phyloP scores from a whole-genome alignment of 345 rosid species.

The rapeseed (Brassica napus) region Da-Ae NC_063447.1:36482001-36482500 shows the following conservation, averaged over 20 bases:
- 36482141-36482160: slow-evolving; percentile 79
- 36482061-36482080: background rate
- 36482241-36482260: slow-evolving; percentile 63
- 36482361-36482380: slow-evolving; percentile 85
- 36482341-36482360: slow-evolving; percentile 78
- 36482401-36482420: background rate
- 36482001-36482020: slow-evolving; percentile 68
- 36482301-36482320: background rate
- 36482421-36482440: background rate
- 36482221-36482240: slow-evolving; percentile 97
- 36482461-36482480: too few relatives aligned
- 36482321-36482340: slow-evolving; percentile 20
- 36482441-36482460: background rate
- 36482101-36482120: slow-evolving; percentile 71
- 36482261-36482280: background rate
- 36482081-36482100: slow-evolving; percentile 81
- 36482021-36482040: background rate
- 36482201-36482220: slow-evolving; percentile 92
- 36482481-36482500: background rate
- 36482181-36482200: slow-evolving; percentile 97
- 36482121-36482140: slow-evolving; percentile 69
- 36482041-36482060: background rate
- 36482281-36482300: background rate
- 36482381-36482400: slow-evolving; percentile 71
- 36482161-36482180: slow-evolving; percentile 86